Percentiles rank a stretch among this genome's conserved stretches.
phyloP scores from a whole-genome alignment of 2,329 filamentous ascomycete species.

The Monosporascus sp. region DNA sequence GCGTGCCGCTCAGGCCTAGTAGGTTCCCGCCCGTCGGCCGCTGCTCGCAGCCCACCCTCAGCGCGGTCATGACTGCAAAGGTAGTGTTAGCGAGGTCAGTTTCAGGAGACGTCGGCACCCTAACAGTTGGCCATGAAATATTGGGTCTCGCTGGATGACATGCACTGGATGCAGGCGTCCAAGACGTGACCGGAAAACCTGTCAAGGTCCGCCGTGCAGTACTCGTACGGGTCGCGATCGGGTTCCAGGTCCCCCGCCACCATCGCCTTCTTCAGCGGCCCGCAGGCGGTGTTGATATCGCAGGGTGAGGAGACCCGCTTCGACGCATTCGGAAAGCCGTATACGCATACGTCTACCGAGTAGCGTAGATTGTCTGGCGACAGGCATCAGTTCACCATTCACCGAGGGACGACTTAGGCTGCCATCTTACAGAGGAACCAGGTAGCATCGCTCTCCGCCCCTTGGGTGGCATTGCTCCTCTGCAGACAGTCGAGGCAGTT shows the following conservation, averaged over 20 bases:
- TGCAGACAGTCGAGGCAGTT: conserved; percentile 43
- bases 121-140: conserved; percentile 45
- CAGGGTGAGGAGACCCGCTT: conserved; percentile 37
- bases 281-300: conserved; percentile 35
- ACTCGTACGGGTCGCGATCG: conserved; percentile 28
- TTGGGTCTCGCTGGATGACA: conserved; percentile 35
- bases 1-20: conserved; percentile 35
- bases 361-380: conserved; percentile 46
- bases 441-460: conserved; percentile 34
- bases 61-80: conserved; percentile 39
- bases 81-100: conserved; percentile 9
- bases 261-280: conserved; percentile 33
- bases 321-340: conserved; percentile 25
- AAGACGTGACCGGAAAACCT: conserved; percentile 27
- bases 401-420: background rate
- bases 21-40: conserved; percentile 31
- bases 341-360: conserved; percentile 43
- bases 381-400: conserved; percentile 11
- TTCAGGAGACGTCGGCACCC: conserved; percentile 9
- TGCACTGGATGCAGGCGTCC: conserved; percentile 36
- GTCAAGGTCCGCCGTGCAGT: conserved; percentile 35
- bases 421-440: conserved; percentile 43
- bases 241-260: conserved; percentile 25
- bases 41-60: conserved; percentile 44
- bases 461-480: conserved; percentile 36